Conservation (phyloP, 768 basidiomycete species). For the Russula lepida region DNA sequence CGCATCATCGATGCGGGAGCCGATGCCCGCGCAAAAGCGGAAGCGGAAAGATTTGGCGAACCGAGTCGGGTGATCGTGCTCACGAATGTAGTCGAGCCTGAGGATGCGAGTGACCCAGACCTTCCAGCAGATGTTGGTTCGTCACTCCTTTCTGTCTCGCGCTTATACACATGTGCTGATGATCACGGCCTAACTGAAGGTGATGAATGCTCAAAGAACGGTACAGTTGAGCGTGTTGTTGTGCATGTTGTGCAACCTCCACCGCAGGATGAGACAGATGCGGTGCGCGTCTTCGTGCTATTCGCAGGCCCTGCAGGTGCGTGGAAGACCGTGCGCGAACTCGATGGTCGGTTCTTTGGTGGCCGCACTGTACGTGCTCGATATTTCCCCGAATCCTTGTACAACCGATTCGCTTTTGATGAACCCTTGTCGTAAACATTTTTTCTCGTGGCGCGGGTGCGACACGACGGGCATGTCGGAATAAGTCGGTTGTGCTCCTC, state of each 20-base stretch:
- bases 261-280: constrained; percentile 60
- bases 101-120: constrained; percentile 81
- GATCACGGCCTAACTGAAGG: constrained; percentile 35
- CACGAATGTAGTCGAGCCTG: constrained; percentile 79
- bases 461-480: not conserved
- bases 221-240: constrained; percentile 84
- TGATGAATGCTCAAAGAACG: constrained; percentile 87
- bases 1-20: constrained; percentile 88
- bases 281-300: constrained; percentile 83
- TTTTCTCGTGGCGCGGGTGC: not conserved
- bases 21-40: constrained; percentile 68
- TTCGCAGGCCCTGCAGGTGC: constrained; percentile 90
- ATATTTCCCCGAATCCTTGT: constrained; percentile 64
- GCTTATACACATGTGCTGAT: constrained; percentile 4
- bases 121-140: constrained; percentile 80
- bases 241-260: constrained; percentile 70
- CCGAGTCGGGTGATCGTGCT: constrained; percentile 85
- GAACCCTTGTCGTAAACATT: constrained; percentile 27
- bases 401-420: constrained; percentile 45
- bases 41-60: constrained; percentile 75
- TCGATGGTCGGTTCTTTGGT: constrained; percentile 90
- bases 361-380: constrained; percentile 75
- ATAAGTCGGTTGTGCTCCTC: not conserved
- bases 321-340: constrained; percentile 90
- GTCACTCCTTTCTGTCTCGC: constrained; percentile 22